A percentile compares a stretch with the other conserved stretches of the same genome.
Evolutionary conservation across 306 rosid genomes (phyloP).

Genomic region (Mimosa pudica): DNA sequence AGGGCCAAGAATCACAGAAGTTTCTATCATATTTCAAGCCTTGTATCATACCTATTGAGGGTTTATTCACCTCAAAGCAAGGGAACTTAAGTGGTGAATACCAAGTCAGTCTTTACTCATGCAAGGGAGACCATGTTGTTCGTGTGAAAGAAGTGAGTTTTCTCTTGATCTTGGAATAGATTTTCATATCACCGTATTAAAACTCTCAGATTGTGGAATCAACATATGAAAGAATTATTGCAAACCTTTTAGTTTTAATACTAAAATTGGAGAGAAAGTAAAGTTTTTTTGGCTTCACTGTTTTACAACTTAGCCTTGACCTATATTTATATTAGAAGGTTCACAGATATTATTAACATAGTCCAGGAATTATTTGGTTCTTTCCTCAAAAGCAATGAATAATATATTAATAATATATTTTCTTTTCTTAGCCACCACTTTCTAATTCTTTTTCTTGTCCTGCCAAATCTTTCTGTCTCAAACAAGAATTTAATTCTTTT

Average conservation of each 20-base stretch:
- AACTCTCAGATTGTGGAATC: background rate
- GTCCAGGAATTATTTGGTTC: background rate
- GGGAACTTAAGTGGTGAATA: slow-evolving; percentile 63
- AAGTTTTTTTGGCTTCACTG: background rate
- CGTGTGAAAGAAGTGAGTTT: slow-evolving; percentile 82
- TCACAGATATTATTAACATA: background rate
- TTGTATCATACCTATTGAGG: slow-evolving; percentile 88
- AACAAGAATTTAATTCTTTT: background rate
- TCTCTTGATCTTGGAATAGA: slow-evolving; percentile 11
- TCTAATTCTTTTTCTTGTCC: background rate
- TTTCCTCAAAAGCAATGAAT: background rate
- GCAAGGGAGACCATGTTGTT: slow-evolving; percentile 94
- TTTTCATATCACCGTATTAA: background rate
- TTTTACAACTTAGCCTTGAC: background rate
- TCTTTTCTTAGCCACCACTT: background rate
- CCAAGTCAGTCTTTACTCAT: slow-evolving; percentile 64
- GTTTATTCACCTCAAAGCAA: slow-evolving; percentile 63
- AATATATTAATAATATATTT: background rate
- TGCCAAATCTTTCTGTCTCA: background rate
- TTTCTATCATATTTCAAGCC: slow-evolving; percentile 89
- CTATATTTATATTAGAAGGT: background rate
- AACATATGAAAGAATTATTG: background rate
- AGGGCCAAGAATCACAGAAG: slow-evolving; percentile 84
- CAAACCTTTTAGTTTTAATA: background rate
- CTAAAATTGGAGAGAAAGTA: background rate